phyloP scores from a whole-genome alignment of 768 basidiomycete genomes.

The Lactifluus subvellereus region DNA sequence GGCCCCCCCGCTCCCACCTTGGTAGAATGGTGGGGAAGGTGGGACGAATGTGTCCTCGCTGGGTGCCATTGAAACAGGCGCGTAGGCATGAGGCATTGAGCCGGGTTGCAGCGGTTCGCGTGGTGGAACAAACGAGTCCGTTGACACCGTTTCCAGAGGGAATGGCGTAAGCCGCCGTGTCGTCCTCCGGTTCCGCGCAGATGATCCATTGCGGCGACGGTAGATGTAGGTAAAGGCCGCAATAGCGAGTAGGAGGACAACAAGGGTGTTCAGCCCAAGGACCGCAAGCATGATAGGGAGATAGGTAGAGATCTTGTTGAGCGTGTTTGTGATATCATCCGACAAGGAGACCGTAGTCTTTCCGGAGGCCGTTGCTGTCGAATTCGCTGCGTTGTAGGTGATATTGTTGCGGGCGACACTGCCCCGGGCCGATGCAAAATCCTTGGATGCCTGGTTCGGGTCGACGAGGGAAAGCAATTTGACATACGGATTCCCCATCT shows the following conservation, averaged over 20 bases:
- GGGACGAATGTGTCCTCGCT: constrained; percentile 36
- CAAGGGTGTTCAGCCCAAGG: constrained; percentile 71
- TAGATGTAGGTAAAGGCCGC: constrained; percentile 50
- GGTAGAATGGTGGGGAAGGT: constrained; percentile 32
- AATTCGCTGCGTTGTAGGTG: constrained; percentile 49
- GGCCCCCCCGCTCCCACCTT: background rate
- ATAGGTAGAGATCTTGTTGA: constrained; percentile 58
- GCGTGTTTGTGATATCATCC: constrained; percentile 48
- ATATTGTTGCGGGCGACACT: constrained; percentile 59
- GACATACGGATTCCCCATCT: constrained; percentile 74
- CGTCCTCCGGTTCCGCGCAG: constrained; percentile 32
- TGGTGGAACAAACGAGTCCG: constrained; percentile 21
- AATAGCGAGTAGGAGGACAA: constrained; percentile 52
- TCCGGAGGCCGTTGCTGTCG: constrained; percentile 35
- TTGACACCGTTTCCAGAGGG: constrained; percentile 42
- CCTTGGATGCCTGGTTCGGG: constrained; percentile 60
- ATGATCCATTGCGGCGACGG: constrained; percentile 38
- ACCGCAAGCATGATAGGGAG: constrained; percentile 71
- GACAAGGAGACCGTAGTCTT: constrained; percentile 50
- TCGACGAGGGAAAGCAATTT: constrained; percentile 65
- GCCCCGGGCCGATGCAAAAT: constrained; percentile 65
- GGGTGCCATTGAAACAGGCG: constrained; percentile 61
- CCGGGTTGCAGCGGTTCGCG: constrained; percentile 16
- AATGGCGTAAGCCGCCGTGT: constrained; percentile 51
- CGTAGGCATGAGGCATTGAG: constrained; percentile 45